phyloP scores from a whole-genome alignment of 2,329 filamentous ascomycete genomes.

The Fusarium veterinarium region DNA sequence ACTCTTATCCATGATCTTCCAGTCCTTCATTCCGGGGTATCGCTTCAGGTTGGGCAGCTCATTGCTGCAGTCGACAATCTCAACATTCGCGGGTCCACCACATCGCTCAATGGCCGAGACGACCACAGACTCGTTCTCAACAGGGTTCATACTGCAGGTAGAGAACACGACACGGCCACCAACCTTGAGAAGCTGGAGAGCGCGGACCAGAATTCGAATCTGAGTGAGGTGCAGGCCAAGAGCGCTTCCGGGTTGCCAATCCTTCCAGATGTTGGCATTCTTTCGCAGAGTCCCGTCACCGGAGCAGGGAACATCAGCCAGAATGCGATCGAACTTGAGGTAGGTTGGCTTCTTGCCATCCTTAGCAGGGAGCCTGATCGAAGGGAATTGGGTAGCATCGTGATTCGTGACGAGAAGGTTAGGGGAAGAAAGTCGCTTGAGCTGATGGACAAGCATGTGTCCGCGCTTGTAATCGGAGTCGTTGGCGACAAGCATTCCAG shows the following conservation, averaged over 20 bases:
- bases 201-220: constrained; percentile 87
- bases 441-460: constrained; percentile 97
- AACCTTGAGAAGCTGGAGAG: constrained; percentile 94
- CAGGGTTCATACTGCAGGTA: constrained; percentile 98
- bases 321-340: constrained; percentile 95
- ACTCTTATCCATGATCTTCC: constrained; percentile 92
- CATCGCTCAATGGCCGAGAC: constrained; percentile 89
- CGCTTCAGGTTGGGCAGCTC: constrained; percentile 82
- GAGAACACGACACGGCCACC: constrained; percentile 97
- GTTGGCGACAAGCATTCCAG: constrained; percentile 93
- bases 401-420: constrained; percentile 98
- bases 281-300: constrained; percentile 95
- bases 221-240: constrained; percentile 90
- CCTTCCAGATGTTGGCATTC: constrained; percentile 93
- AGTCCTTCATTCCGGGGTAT: constrained; percentile 79
- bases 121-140: constrained; percentile 95
- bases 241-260: constrained; percentile 90
- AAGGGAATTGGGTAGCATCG: constrained; percentile 94
- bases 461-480: constrained; percentile 96
- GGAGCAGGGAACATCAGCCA: constrained; percentile 96
- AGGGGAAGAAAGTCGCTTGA: constrained; percentile 95
- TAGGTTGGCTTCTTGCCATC: constrained; percentile 73
- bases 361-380: constrained; percentile 80
- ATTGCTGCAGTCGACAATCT: constrained; percentile 85
- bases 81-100: constrained; percentile 83